These are phyloP conservation scores for Flaveria ramosissima DNA, from an alignment of 129 eudicot species.

Conservation along the genomic window DNA sequence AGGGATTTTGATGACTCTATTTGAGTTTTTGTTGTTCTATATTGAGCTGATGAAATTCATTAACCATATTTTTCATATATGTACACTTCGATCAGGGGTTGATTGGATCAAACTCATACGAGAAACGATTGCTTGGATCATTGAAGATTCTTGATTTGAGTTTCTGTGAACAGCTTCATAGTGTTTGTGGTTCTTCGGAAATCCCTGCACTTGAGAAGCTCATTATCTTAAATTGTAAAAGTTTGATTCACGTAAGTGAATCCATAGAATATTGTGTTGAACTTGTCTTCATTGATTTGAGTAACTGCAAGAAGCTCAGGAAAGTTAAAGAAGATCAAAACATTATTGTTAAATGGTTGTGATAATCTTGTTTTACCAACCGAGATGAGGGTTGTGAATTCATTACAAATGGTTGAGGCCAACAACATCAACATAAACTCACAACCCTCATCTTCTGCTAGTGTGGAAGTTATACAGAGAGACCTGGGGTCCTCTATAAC, in stretches of 20 bases:
- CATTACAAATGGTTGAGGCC: background rate
- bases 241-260: slow-evolving; percentile 29
- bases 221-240: slow-evolving; percentile 18
- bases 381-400: background rate
- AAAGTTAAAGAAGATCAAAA: slow-evolving; percentile 25
- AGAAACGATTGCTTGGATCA: background rate
- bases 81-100: slow-evolving; percentile 4
- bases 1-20: background rate
- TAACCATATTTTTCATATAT: background rate
- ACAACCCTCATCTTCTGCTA: background rate
- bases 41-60: background rate
- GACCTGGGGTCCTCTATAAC: background rate
- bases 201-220: slow-evolving; percentile 35
- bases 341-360: slow-evolving; percentile 34
- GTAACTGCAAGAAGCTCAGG: slow-evolving; percentile 23
- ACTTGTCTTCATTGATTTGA: slow-evolving; percentile 29
- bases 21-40: background rate
- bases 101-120: background rate
- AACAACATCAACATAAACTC: background rate
- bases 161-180: slow-evolving; percentile 22
- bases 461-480: background rate
- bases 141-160: slow-evolving; percentile 40
- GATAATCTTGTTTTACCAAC: background rate
- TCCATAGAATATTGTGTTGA: slow-evolving; percentile 20
- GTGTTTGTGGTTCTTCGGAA: slow-evolving; percentile 2